Conservation (phyloP, 108 stramenopile species). For the Stephanodiscus triporus region DNA sequence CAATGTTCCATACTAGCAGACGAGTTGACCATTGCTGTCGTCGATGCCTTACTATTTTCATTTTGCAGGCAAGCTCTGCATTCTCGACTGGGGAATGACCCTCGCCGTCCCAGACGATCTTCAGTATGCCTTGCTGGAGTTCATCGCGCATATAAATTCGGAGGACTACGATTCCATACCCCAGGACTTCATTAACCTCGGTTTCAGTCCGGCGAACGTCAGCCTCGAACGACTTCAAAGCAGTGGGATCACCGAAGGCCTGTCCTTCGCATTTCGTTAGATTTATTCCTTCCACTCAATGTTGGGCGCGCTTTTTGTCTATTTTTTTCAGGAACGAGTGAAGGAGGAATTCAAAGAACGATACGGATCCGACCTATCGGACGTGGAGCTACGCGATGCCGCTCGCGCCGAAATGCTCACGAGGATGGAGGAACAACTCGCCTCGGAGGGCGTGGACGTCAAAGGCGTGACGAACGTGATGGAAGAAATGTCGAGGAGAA, state of each 20-base stretch:
- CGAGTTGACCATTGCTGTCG: background rate
- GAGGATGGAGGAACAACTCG: conserved; percentile 74
- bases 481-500: conserved; percentile 80
- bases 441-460: conserved; percentile 75
- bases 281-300: too few species aligned
- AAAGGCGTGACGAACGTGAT: conserved; percentile 80
- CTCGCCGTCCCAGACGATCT: conserved; percentile 73
- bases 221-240: conserved; percentile 59
- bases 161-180: conserved; percentile 86
- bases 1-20: background rate
- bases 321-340: conserved; percentile 81
- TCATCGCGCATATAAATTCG: conserved; percentile 89
- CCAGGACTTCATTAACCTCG: conserved; percentile 85
- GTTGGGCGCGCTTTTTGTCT: too few species aligned
- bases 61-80: conserved; percentile 58
- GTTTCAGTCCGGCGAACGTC: conserved; percentile 71
- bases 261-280: conserved; percentile 77
- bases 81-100: conserved; percentile 91
- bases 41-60: background rate
- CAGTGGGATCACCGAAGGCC: conserved; percentile 77
- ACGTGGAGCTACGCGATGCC: conserved; percentile 59
- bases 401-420: conserved; percentile 75
- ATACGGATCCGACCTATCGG: conserved; percentile 66
- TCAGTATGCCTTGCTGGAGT: conserved; percentile 86
- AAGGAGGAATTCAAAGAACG: conserved; percentile 73